Conservation (phyloP, 2,329 filamentous ascomycete genomes). For the Ophiostoma australiae region DNA sequence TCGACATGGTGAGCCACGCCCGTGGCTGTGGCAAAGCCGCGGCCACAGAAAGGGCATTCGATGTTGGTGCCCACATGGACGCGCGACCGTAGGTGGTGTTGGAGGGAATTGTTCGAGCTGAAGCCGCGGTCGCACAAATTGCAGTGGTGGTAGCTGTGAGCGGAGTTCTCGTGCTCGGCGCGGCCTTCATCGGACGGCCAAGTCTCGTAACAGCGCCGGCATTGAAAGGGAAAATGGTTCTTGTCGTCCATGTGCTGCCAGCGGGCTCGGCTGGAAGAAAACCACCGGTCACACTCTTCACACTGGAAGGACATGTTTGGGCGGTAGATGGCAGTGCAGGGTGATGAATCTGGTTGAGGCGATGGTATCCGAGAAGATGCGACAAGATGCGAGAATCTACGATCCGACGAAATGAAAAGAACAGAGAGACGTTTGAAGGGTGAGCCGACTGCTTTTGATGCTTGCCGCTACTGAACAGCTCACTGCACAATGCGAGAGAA, state of each 20-base stretch:
- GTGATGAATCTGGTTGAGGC: not conserved
- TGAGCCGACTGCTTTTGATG: not conserved
- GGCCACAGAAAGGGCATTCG: constrained; percentile 52
- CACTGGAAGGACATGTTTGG: constrained; percentile 6
- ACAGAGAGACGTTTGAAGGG: too few species aligned
- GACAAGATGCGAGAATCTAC: not conserved
- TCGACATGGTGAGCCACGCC: constrained; percentile 56
- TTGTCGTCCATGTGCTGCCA: constrained; percentile 19
- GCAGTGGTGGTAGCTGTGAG: constrained; percentile 3
- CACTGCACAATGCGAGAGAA: not conserved
- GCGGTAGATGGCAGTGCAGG: not conserved
- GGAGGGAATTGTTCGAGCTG: not conserved
- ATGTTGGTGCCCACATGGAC: constrained; percentile 44
- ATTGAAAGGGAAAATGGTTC: constrained; percentile 21
- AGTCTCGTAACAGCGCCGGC: constrained; percentile 18
- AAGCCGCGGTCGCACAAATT: constrained; percentile 6
- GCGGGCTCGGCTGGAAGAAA: not conserved
- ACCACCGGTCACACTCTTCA: not conserved
- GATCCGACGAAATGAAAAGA: not conserved
- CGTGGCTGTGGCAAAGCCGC: constrained; percentile 44
- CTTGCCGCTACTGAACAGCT: not conserved
- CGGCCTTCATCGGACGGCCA: constrained; percentile 8
- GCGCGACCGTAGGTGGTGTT: constrained; percentile 37
- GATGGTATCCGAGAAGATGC: too few species aligned
- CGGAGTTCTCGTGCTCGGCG: constrained; percentile 6